These are phyloP conservation scores for Cytospora schulzeri DNA, from an alignment of 2,329 filamentous ascomycete genomes.

Conservation along the genomic window DNA sequence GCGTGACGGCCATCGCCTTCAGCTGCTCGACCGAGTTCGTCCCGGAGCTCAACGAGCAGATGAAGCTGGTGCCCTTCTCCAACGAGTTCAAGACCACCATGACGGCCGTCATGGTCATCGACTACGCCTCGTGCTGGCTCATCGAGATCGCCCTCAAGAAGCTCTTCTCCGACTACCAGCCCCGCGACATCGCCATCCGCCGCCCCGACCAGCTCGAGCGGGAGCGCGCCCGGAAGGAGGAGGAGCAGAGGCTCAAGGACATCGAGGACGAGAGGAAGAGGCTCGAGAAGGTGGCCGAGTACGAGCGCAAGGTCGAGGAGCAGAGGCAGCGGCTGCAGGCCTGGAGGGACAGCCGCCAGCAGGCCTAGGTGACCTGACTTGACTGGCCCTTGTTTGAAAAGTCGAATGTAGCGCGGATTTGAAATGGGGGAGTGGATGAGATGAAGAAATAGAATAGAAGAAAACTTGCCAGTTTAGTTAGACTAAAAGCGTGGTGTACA, in stretches of 20 bases:
- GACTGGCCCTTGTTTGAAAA: too few species aligned
- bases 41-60: conserved; percentile 90
- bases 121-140: conserved; percentile 83
- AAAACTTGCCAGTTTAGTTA: conserved; percentile 6
- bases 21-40: conserved; percentile 93
- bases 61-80: conserved; percentile 89
- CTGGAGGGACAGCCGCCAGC: conserved; percentile 45
- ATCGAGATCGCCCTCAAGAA: conserved; percentile 86
- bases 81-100: conserved; percentile 87
- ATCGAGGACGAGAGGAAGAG: conserved; percentile 52
- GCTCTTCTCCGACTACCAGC: conserved; percentile 86
- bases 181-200: conserved; percentile 88
- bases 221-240: conserved; percentile 69
- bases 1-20: conserved; percentile 88
- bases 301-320: conserved; percentile 60
- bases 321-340: conserved; percentile 50
- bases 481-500: conserved; percentile 4
- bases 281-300: conserved; percentile 58
- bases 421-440: too few species aligned
- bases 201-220: conserved; percentile 82
- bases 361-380: neutral
- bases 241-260: conserved; percentile 53
- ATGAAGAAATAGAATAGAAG: conserved; percentile 5
- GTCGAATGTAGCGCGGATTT: too few species aligned
- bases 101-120: conserved; percentile 80